Conservation (phyloP, 2,329 filamentous ascomycete species). For the Cladosporium sp. region DNA sequence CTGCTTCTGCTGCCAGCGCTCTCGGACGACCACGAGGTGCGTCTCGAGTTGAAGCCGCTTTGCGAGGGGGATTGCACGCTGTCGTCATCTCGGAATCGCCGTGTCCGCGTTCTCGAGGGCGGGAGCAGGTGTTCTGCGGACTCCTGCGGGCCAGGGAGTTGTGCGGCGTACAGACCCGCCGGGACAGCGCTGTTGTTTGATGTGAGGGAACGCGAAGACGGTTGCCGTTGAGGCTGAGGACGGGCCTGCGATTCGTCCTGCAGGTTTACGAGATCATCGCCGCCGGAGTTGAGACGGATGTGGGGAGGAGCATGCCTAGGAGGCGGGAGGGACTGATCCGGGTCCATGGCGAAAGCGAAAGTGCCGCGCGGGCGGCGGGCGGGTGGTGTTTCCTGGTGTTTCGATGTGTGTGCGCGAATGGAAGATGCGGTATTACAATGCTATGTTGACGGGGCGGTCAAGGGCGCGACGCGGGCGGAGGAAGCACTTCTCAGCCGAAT, state of each 20-base stretch:
- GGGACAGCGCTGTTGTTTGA: constrained; percentile 30
- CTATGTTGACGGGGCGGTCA: background rate
- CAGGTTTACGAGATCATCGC: constrained; percentile 45
- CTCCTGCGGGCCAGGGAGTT: constrained; percentile 28
- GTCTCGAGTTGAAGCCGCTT: constrained; percentile 51
- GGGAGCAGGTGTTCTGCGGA: constrained; percentile 47
- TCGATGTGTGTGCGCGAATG: background rate
- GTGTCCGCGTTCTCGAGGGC: constrained; percentile 42
- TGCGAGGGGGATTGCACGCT: constrained; percentile 44
- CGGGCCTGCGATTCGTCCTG: constrained; percentile 21
- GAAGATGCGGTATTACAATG: background rate
- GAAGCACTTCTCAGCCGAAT: background rate
- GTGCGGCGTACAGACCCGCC: constrained; percentile 15
- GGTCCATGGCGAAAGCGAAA: constrained; percentile 15
- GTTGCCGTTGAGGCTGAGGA: constrained; percentile 35
- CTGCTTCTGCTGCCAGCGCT: constrained; percentile 47
- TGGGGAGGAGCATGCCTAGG: constrained; percentile 43
- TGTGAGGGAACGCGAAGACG: constrained; percentile 42
- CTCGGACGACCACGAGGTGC: constrained; percentile 62
- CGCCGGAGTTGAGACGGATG: constrained; percentile 58
- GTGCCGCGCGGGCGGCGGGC: constrained; percentile 9
- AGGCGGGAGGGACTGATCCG: constrained; percentile 18
- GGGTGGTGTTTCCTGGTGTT: background rate
- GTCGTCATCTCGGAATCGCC: constrained; percentile 48
- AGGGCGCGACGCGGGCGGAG: background rate